Percentiles rank a stretch among this genome's conserved stretches.
Conservation (phyloP, 108 stramenopile genomes). For the Cyclotella kingstonii region DNA sequence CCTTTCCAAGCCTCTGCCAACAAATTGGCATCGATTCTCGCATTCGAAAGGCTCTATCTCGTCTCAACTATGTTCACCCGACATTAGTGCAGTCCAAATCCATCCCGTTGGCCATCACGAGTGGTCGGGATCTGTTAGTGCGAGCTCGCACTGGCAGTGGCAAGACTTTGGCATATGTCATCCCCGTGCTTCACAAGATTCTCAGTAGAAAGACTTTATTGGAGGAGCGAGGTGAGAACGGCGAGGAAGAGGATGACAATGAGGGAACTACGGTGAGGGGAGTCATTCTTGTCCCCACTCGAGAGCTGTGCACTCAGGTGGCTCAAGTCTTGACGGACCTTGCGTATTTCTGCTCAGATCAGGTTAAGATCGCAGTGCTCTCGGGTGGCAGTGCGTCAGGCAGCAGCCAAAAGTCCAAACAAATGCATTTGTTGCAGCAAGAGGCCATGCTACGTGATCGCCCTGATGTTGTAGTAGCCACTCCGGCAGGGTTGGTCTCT, state of each 20-base stretch:
- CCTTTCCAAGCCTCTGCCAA: constrained; percentile 71
- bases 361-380: constrained; percentile 72
- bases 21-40: constrained; percentile 78
- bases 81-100: constrained; percentile 86
- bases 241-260: constrained; percentile 9
- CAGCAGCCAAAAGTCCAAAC: no score
- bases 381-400: no score
- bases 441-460: constrained; percentile 77
- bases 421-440: constrained; percentile 56
- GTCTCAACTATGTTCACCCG: constrained; percentile 73
- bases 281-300: constrained; percentile 94
- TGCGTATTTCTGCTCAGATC: constrained; percentile 90
- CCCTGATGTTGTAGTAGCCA: constrained; percentile 75
- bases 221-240: constrained; percentile 24
- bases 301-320: constrained; percentile 95
- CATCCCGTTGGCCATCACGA: constrained; percentile 73
- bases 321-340: constrained; percentile 65
- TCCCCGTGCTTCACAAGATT: constrained; percentile 94
- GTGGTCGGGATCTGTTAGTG: constrained; percentile 92
- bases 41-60: constrained; percentile 74
- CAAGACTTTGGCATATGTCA: constrained; percentile 92
- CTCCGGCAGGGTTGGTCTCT: constrained; percentile 70
- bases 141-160: constrained; percentile 96
- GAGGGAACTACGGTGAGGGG: constrained; percentile 53
- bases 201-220: constrained; percentile 52